phyloP scores from a whole-genome alignment of 1,284 basidiomycete genomes.

The Pseudozyma tsukubaensis region DNA sequence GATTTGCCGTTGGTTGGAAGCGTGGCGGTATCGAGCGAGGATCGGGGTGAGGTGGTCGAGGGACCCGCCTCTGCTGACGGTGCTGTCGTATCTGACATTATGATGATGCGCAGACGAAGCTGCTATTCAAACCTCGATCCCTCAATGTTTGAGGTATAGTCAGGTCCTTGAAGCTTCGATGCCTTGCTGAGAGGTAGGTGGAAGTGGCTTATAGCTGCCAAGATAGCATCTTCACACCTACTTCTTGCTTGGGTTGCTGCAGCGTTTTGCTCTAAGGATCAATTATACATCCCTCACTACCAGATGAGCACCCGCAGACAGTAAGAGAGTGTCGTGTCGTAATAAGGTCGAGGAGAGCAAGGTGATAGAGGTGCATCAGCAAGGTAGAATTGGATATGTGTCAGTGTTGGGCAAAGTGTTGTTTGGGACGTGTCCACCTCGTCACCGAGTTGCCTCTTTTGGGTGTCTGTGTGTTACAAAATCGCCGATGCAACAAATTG shows the following conservation, averaged over 20 bases:
- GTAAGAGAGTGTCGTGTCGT: too few relatives aligned
- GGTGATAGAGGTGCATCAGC: background rate
- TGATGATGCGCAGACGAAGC: too few relatives aligned
- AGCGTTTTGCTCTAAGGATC: too few relatives aligned
- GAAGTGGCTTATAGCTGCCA: too few relatives aligned
- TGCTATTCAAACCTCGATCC: too few relatives aligned
- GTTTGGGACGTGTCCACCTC: background rate
- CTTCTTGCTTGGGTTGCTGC: too few relatives aligned
- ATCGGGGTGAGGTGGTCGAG: slow-evolving; percentile 6
- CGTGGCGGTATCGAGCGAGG: background rate
- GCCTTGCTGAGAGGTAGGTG: too few relatives aligned
- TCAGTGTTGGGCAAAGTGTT: slow-evolving; percentile 4
- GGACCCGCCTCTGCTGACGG: slow-evolving; percentile 4
- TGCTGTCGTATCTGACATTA: slow-evolving; percentile 4
- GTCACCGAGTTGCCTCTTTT: background rate
- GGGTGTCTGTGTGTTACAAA: background rate
- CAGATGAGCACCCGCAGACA: too few relatives aligned
- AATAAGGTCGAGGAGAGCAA: background rate
- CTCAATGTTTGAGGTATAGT: too few relatives aligned
- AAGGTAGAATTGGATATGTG: background rate
- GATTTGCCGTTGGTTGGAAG: slow-evolving; percentile 10
- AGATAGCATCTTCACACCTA: too few relatives aligned
- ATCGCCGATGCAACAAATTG: background rate
- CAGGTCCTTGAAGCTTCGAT: too few relatives aligned
- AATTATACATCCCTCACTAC: too few relatives aligned